Evolutionary conservation across 768 basidiomycete species (phyloP).

Genomic region (Phaffia australis): DNA sequence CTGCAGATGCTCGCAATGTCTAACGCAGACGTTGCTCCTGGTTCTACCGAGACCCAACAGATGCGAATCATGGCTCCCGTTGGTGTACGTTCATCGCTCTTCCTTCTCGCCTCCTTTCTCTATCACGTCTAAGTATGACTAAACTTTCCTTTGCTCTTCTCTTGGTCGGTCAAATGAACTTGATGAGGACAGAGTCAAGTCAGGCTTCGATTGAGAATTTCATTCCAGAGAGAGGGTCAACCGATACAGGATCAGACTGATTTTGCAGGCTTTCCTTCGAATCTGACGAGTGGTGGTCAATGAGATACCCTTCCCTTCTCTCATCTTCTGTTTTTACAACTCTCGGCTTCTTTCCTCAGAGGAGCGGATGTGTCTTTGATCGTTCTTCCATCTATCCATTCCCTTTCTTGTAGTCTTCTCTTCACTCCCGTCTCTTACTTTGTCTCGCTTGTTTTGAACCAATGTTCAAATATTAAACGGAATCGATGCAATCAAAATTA

Average conservation of each 20-base stretch:
- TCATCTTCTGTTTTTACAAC: neutral
- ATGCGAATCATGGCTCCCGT: conserved; percentile 81
- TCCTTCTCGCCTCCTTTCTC: conserved; percentile 2
- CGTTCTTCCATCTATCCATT: no score
- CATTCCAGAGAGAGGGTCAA: conserved; percentile 59
- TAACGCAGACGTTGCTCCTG: conserved; percentile 63
- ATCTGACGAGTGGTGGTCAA: conserved; percentile 32
- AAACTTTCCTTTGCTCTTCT: neutral
- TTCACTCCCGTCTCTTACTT: no score
- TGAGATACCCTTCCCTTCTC: neutral
- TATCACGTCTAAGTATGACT: neutral
- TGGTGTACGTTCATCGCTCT: conserved; percentile 51
- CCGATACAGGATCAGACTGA: conserved; percentile 83
- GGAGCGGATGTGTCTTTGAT: no score
- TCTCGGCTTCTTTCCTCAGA: no score
- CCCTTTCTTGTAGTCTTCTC: no score
- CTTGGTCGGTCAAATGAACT: neutral
- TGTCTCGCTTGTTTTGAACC: no score
- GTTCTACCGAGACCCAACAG: conserved; percentile 81
- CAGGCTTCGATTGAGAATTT: conserved; percentile 73
- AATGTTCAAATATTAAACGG: no score
- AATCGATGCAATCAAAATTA: no score
- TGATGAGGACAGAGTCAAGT: conserved; percentile 53
- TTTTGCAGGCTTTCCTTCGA: conserved; percentile 72
- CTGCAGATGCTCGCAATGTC: conserved; percentile 98